Evolutionary conservation across 2,329 filamentous ascomycete species (phyloP).

Genomic region (Whalleya microplaca): DNA sequence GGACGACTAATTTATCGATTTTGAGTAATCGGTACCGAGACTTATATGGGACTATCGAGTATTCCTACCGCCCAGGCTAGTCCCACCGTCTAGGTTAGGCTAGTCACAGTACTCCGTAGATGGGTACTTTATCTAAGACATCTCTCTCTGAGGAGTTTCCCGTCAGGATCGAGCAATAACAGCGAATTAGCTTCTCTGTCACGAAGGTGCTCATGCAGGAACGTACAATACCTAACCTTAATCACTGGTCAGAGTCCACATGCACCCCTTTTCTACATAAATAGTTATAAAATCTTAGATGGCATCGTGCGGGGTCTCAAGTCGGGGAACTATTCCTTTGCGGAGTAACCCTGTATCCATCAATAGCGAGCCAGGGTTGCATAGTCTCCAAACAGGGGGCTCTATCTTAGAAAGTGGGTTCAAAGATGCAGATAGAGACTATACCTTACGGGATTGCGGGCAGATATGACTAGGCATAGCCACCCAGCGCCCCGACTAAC

Average conservation of each 20-base stretch:
- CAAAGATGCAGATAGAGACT: not conserved
- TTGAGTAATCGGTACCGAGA: no score
- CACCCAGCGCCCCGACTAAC: no score
- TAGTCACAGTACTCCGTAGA: not conserved
- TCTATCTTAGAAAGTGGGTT: not conserved
- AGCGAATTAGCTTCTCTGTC: not conserved
- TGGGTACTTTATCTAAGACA: not conserved
- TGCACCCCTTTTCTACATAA: not conserved
- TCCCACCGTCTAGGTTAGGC: not conserved
- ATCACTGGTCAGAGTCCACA: not conserved
- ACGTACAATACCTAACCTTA: not conserved
- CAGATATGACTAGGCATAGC: no score
- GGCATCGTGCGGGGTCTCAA: not conserved
- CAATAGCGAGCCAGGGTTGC: not conserved
- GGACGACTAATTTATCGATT: no score
- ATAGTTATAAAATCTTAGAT: not conserved
- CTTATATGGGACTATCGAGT: no score
- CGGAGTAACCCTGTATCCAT: conserved; percentile 15
- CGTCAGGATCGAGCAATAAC: not conserved
- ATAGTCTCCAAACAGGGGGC: not conserved
- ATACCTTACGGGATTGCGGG: no score
- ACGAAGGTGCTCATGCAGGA: not conserved
- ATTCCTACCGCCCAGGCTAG: no score
- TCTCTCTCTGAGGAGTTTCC: not conserved
- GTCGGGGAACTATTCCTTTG: not conserved